Conservation (phyloP, 2,329 filamentous ascomycete species). For the Ophiocordyceps polyrhachis-furcata region DNA sequence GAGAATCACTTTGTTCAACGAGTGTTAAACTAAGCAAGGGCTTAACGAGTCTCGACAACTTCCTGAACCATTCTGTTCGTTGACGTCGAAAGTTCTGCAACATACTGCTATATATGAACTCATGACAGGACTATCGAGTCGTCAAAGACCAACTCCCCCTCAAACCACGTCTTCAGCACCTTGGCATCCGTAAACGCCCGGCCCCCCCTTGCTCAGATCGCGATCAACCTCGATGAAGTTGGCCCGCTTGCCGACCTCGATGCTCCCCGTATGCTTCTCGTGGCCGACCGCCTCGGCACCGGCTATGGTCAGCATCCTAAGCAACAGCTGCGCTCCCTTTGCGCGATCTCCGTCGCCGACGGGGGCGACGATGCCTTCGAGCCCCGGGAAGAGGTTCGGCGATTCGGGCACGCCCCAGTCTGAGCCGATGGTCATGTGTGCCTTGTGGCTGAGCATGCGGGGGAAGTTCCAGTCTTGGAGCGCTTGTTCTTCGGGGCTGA, state of each 20-base stretch:
- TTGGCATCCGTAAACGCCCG: not conserved
- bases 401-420: conserved; percentile 1
- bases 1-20: too few relatives aligned
- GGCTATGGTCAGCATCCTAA: not conserved
- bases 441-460: not conserved
- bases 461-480: not conserved
- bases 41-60: too few relatives aligned
- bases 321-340: too few relatives aligned
- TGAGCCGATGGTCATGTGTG: conserved; percentile 1
- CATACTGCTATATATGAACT: too few relatives aligned
- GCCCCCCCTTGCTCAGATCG: not conserved
- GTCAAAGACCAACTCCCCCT: not conserved
- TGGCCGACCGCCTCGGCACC: conserved; percentile 1
- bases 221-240: conserved; percentile 1
- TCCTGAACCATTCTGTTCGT: too few relatives aligned
- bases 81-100: too few relatives aligned
- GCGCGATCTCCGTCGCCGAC: too few relatives aligned
- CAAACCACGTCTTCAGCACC: not conserved
- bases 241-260: not conserved
- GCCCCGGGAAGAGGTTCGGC: too few relatives aligned
- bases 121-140: not conserved
- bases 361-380: too few relatives aligned
- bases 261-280: conserved; percentile 1
- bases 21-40: too few relatives aligned
- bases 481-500: not conserved